Percentiles rank a stretch among this genome's conserved stretches.
Conservation (phyloP, 176 grass and related monocot species). For the Rhynchospora breviuscula region DNA sequence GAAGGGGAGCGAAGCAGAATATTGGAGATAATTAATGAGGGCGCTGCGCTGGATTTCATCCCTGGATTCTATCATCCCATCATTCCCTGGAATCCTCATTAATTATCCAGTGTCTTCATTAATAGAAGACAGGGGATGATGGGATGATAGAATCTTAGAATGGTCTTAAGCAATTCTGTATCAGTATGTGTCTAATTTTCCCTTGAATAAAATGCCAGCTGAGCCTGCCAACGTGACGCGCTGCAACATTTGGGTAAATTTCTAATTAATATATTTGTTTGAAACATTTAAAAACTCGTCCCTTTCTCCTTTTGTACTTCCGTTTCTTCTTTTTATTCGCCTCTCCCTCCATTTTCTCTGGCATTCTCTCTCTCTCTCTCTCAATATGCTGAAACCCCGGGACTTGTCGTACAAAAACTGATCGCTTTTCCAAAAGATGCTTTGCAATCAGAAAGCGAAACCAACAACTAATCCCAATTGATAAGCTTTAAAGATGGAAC, state of each 20-base stretch:
- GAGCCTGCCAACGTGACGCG: background rate
- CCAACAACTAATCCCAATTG: background rate
- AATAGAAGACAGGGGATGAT: no score
- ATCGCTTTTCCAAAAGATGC: constrained; percentile 1
- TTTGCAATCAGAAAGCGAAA: background rate
- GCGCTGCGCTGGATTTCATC: no score
- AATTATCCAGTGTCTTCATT: no score
- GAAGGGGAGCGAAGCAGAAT: no score
- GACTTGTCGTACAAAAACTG: constrained; percentile 1
- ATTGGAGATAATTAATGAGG: no score
- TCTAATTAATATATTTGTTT: background rate
- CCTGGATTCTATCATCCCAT: no score
- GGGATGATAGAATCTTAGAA: no score
- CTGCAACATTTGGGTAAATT: background rate
- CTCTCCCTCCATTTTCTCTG: constrained; percentile 8
- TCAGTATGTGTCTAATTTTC: no score
- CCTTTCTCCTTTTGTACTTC: background rate
- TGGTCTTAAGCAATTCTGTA: no score
- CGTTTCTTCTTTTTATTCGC: background rate
- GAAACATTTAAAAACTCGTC: background rate
- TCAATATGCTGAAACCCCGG: background rate
- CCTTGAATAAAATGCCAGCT: background rate
- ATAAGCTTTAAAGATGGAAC: background rate
- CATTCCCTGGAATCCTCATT: no score
- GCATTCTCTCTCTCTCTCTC: background rate